Evolutionary conservation across 495 filamentous ascomycete species (phyloP).

Genomic region (Thermothielavioides terrestris): DNA sequence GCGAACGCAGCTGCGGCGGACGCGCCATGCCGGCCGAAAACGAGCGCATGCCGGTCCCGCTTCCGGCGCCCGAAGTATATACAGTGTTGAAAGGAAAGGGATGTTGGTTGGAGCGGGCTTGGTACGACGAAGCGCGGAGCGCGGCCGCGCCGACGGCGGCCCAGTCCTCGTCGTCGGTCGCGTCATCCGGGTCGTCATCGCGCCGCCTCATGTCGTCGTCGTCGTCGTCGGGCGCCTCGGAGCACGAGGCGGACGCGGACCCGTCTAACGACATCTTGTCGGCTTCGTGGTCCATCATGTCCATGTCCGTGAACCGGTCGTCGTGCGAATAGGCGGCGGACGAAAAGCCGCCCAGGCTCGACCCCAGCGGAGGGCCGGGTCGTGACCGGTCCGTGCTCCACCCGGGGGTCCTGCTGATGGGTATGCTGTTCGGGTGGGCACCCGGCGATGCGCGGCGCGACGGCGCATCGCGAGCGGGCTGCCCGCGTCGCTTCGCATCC

Average conservation of each 20-base stretch:
- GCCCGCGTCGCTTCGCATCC: conserved; percentile 71
- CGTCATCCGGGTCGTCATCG: conserved; percentile 61
- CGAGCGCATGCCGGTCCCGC: conserved; percentile 38
- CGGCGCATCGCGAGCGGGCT: conserved; percentile 44
- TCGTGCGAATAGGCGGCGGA: conserved; percentile 66
- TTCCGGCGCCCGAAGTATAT: conserved; percentile 38
- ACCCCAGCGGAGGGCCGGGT: conserved; percentile 35
- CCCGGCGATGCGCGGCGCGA: conserved; percentile 39
- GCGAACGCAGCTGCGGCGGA: conserved; percentile 27
- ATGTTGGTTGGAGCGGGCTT: conserved; percentile 21
- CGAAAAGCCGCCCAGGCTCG: conserved; percentile 46
- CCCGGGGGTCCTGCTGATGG: conserved; percentile 49
- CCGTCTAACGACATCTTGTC: conserved; percentile 92
- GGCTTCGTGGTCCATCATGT: conserved; percentile 75
- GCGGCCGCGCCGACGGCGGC: conserved; percentile 80
- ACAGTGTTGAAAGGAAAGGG: conserved; percentile 35
- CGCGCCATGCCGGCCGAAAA: conserved; percentile 43
- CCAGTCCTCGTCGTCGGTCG: conserved; percentile 98
- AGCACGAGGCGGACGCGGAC: conserved; percentile 62
- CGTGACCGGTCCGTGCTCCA: conserved; percentile 42
- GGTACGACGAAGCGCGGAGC: conserved; percentile 63
- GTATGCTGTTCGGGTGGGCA: conserved; percentile 52
- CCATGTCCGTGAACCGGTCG: conserved; percentile 46
- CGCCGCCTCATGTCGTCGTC: conserved; percentile 56
- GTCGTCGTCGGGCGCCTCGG: conserved; percentile 64